Percentiles rank a stretch among this genome's conserved stretches.
phyloP scores from a whole-genome alignment of 176 grass and related monocot genomes.

The Rhipidocladum racemiflorum region DNA sequence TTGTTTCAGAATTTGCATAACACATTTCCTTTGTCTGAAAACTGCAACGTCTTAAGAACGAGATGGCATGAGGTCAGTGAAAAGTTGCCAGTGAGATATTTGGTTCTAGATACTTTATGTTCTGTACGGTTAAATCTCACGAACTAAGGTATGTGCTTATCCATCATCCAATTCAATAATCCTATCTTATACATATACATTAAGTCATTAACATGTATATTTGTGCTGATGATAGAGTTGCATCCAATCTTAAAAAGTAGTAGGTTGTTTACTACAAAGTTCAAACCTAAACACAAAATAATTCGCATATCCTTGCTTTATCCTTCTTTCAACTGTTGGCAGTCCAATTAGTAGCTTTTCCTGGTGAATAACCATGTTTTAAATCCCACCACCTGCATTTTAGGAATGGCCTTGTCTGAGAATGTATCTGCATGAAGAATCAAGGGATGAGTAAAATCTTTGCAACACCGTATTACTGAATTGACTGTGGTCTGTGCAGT shows the following conservation, averaged over 20 bases:
- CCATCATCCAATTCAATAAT: slow-evolving; percentile 9
- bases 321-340: neutral
- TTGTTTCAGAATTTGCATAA: slow-evolving; percentile 6
- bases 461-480: neutral
- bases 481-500: neutral
- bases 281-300: neutral
- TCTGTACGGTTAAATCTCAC: neutral
- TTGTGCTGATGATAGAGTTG: neutral
- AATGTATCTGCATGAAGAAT: too few relatives aligned
- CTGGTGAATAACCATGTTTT: slow-evolving; percentile 7
- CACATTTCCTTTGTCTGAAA: neutral
- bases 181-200: neutral
- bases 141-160: neutral
- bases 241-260: neutral
- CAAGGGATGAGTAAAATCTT: too few relatives aligned
- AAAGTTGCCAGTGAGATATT: neutral
- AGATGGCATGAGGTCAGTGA: neutral
- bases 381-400: neutral
- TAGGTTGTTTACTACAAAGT: neutral
- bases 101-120: neutral
- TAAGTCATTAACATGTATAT: neutral
- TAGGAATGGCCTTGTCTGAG: neutral
- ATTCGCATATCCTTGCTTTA: slow-evolving; percentile 3
- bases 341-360: neutral
- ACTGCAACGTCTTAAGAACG: slow-evolving; percentile 13